Percentiles rank a stretch among this genome's conserved stretches.
phyloP scores from a whole-genome alignment of 2,329 filamentous ascomycete species.

The Fusarium mexicanum region DNA sequence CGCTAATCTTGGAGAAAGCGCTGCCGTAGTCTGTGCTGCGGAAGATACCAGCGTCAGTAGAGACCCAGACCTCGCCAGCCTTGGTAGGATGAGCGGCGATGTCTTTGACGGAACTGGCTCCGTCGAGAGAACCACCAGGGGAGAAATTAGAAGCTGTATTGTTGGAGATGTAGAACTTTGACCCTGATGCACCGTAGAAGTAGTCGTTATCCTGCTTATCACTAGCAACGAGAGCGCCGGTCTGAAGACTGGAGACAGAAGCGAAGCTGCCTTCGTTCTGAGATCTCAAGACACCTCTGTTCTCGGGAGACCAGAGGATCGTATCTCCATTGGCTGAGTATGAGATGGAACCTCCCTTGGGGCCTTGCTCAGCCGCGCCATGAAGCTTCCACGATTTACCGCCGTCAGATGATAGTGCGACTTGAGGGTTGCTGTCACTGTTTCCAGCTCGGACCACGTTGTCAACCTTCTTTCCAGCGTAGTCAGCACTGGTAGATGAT shows the following conservation, averaged over 20 bases:
- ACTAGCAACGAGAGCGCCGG: constrained; percentile 59
- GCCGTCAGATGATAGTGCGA: constrained; percentile 60
- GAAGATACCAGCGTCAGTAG: constrained; percentile 64
- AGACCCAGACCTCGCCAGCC: constrained; percentile 69
- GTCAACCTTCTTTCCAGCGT: constrained; percentile 56
- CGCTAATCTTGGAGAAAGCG: constrained; percentile 55
- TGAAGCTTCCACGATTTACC: constrained; percentile 61
- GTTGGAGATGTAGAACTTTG: constrained; percentile 62
- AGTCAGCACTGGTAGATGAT: constrained; percentile 58
- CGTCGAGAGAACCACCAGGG: constrained; percentile 48
- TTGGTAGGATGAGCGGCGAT: constrained; percentile 65
- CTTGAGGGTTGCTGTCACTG: constrained; percentile 52
- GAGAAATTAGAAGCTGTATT: constrained; percentile 59
- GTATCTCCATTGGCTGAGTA: constrained; percentile 62
- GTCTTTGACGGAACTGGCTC: constrained; percentile 60
- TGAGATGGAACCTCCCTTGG: constrained; percentile 58
- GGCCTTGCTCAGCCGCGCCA: constrained; percentile 56
- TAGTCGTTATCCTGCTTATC: constrained; percentile 63
- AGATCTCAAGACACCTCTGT: constrained; percentile 54
- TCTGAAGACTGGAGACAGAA: constrained; percentile 56
- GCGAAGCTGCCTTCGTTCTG: constrained; percentile 54
- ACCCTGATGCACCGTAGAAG: constrained; percentile 61
- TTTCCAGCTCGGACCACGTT: constrained; percentile 63
- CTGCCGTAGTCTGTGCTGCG: constrained; percentile 61
- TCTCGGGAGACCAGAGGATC: constrained; percentile 57